Percentiles rank a stretch among this genome's conserved stretches.
Evolutionary conservation across 306 rosid genomes (phyloP).

Genomic region (Prunus mongolica): DNA sequence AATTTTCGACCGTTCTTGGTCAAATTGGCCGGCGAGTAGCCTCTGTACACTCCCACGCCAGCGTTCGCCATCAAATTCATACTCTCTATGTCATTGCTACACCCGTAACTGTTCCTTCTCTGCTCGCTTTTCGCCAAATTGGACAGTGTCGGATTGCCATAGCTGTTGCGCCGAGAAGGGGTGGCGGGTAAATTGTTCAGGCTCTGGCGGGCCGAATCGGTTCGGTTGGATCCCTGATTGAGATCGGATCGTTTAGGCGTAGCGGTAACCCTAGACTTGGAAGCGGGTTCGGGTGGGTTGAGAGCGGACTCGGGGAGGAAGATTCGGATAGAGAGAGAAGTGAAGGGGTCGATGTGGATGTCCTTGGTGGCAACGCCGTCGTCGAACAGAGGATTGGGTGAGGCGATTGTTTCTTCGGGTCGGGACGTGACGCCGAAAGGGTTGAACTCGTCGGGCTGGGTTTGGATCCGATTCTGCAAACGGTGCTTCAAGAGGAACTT

Average conservation of each 20-base stretch:
- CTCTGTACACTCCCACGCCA: conserved; percentile 48
- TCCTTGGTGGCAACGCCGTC: conserved; percentile 97
- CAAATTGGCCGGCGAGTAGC: conserved; percentile 52
- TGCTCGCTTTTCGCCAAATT: conserved; percentile 31
- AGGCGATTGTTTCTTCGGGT: conserved; percentile 67
- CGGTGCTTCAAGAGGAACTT: conserved; percentile 93
- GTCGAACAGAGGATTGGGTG: conserved; percentile 66
- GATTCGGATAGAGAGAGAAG: conserved; percentile 78
- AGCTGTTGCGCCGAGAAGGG: conserved; percentile 51
- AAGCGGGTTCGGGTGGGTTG: conserved; percentile 46
- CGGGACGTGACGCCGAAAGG: conserved; percentile 83
- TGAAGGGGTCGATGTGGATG: conserved; percentile 76
- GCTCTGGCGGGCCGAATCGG: conserved; percentile 18
- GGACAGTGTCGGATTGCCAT: conserved; percentile 28
- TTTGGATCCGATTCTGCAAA: conserved; percentile 77
- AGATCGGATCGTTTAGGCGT: conserved; percentile 26
- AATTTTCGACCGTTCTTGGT: conserved; percentile 39
- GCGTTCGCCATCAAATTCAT: conserved; percentile 49
- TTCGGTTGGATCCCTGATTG: conserved; percentile 20
- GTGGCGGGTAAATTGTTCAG: conserved; percentile 3
- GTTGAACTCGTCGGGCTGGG: conserved; percentile 45
- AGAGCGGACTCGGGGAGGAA: conserved; percentile 93
- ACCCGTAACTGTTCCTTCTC: conserved; percentile 46
- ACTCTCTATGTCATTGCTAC: conserved; percentile 37
- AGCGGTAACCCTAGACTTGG: conserved; percentile 29